These are phyloP conservation scores for Ceratocystiopsis minuta DNA, from an alignment of 2,329 filamentous ascomycete genomes.

Conservation along the genomic window DNA sequence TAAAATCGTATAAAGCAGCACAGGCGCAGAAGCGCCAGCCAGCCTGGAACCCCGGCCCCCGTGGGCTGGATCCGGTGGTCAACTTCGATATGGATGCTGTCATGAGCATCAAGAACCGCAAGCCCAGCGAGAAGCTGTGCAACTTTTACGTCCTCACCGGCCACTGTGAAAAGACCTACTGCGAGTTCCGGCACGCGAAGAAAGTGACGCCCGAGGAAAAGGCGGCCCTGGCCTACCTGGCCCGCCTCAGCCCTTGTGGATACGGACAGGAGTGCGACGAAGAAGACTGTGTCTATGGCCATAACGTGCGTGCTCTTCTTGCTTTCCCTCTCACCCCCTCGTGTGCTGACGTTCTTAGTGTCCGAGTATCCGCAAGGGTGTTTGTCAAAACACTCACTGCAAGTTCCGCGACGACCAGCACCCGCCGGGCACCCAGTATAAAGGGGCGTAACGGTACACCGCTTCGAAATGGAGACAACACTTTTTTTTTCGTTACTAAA, in stretches of 20 bases:
- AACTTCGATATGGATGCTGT: constrained; percentile 19
- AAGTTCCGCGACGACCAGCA: constrained; percentile 35
- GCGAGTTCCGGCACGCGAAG: constrained; percentile 39
- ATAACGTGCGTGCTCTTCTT: constrained; percentile 25
- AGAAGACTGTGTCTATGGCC: constrained; percentile 43
- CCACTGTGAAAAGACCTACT: constrained; percentile 36
- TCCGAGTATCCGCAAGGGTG: constrained; percentile 30
- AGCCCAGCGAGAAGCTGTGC: constrained; percentile 37
- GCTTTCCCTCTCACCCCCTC: not conserved
- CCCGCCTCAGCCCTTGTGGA: constrained; percentile 38
- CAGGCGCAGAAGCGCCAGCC: constrained; percentile 14
- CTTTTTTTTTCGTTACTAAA: not conserved
- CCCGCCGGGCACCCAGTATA: constrained; percentile 37
- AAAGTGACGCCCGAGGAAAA: constrained; percentile 34
- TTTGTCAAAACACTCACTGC: constrained; percentile 36
- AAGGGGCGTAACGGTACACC: not conserved
- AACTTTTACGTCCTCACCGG: constrained; percentile 44
- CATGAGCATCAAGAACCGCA: constrained; percentile 37
- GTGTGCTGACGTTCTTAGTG: constrained; percentile 20
- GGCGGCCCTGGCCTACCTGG: constrained; percentile 35
- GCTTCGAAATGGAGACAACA: constrained; percentile 4
- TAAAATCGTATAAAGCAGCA: constrained; percentile 1
- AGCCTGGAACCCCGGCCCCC: constrained; percentile 33
- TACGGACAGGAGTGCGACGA: constrained; percentile 39
- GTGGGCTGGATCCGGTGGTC: constrained; percentile 36